phyloP scores from a whole-genome alignment of 108 stramenopile genomes.

The Stephanodiscus triporus region DNA sequence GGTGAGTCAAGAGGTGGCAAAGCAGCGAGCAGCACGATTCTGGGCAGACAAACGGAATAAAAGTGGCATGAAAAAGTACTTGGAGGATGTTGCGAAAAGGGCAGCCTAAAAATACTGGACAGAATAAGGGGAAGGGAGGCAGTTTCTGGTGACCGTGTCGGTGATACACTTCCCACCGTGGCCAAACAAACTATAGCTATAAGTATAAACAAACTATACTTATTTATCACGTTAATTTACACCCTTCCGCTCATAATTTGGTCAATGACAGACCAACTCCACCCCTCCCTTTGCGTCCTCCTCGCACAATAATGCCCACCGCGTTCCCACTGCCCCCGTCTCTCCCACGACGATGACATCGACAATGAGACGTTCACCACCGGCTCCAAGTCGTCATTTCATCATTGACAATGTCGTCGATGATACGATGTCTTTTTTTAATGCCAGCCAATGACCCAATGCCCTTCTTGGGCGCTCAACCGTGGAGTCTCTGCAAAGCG shows the following conservation, averaged over 20 bases:
- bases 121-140: too few species aligned
- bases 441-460: background rate
- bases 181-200: too few species aligned
- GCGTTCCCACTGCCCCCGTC: too few species aligned
- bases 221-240: too few species aligned
- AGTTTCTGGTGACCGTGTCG: too few species aligned
- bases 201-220: too few species aligned
- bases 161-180: too few species aligned
- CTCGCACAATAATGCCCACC: too few species aligned
- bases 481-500: background rate
- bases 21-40: slow-evolving; percentile 6
- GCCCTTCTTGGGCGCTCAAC: background rate
- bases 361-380: background rate
- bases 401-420: slow-evolving; percentile 34
- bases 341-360: too few species aligned
- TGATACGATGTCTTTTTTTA: slow-evolving; percentile 10
- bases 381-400: slow-evolving; percentile 37
- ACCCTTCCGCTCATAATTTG: too few species aligned
- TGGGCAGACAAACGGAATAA: slow-evolving; percentile 12
- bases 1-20: background rate
- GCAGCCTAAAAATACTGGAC: background rate
- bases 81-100: background rate
- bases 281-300: too few species aligned
- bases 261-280: too few species aligned
- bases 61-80: slow-evolving; percentile 3